Evolutionary conservation across 1,284 basidiomycete species (phyloP).

Genomic region (Fistulina hepatica): DNA sequence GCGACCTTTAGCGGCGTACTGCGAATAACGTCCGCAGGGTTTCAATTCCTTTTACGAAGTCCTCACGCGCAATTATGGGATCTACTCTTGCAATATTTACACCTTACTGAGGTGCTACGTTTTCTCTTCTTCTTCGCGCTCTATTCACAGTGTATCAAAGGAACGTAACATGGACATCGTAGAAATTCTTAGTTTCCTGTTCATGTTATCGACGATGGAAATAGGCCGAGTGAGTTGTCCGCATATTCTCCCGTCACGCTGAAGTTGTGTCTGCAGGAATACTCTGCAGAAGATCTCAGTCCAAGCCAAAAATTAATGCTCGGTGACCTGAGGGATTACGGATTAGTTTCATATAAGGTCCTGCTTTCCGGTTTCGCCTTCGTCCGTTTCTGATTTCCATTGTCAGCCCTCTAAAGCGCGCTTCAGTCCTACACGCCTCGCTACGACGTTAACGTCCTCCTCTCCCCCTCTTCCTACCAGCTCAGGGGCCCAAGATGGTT

Average conservation of each 20-base stretch:
- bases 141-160: slow-evolving; percentile 28
- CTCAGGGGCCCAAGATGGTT: slow-evolving; percentile 67
- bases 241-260: slow-evolving; percentile 6
- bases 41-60: slow-evolving; percentile 93
- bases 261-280: slow-evolving; percentile 48
- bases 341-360: slow-evolving; percentile 80
- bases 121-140: slow-evolving; percentile 6
- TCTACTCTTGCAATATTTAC: slow-evolving; percentile 82
- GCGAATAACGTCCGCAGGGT: slow-evolving; percentile 90
- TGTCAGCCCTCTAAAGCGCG: slow-evolving; percentile 55
- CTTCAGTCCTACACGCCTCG: slow-evolving; percentile 93
- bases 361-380: too few species aligned
- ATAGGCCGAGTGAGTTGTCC: slow-evolving; percentile 59
- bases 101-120: slow-evolving; percentile 59
- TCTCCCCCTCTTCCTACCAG: slow-evolving; percentile 60
- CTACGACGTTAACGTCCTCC: slow-evolving; percentile 85
- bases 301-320: slow-evolving; percentile 80
- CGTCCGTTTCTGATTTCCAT: slow-evolving; percentile 17
- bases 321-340: slow-evolving; percentile 89
- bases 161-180: slow-evolving; percentile 85
- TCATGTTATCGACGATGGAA: slow-evolving; percentile 93
- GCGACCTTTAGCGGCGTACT: slow-evolving; percentile 37
- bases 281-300: slow-evolving; percentile 76
- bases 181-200: slow-evolving; percentile 87
- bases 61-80: slow-evolving; percentile 99